phyloP scores from a whole-genome alignment of 768 basidiomycete genomes.

The Boletus reticulatus region DNA sequence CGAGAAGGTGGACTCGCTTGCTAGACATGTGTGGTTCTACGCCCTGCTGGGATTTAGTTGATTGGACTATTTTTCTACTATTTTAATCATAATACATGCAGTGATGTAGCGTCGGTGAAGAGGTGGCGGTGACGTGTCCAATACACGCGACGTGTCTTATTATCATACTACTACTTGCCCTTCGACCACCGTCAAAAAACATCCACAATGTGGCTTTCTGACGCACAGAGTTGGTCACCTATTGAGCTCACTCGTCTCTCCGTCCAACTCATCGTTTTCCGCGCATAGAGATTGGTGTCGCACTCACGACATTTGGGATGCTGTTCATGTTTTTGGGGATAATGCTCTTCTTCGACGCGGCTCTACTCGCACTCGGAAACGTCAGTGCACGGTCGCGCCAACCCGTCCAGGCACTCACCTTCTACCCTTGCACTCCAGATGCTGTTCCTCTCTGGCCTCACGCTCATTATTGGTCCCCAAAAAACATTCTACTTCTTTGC shows the following conservation, averaged over 20 bases:
- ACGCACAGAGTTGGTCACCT: constrained; percentile 43
- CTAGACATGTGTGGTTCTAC: background rate
- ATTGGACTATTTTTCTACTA: constrained; percentile 17
- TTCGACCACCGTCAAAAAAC: constrained; percentile 3
- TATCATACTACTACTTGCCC: background rate
- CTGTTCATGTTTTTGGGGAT: constrained; percentile 97
- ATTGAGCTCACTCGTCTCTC: background rate
- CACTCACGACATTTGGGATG: constrained; percentile 91
- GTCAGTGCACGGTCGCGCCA: constrained; percentile 44
- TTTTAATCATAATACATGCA: background rate
- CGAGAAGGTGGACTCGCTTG: constrained; percentile 9
- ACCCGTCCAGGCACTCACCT: background rate
- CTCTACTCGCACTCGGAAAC: constrained; percentile 94
- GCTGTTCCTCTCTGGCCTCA: constrained; percentile 91
- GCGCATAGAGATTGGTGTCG: constrained; percentile 89
- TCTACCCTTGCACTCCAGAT: constrained; percentile 50
- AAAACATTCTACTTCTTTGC: constrained; percentile 99
- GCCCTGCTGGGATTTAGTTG: background rate
- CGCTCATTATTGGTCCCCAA: constrained; percentile 93
- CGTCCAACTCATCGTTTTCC: background rate
- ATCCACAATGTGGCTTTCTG: constrained; percentile 49
- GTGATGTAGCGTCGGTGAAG: background rate
- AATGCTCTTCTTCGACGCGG: constrained; percentile 95
- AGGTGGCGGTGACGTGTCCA: constrained; percentile 27
- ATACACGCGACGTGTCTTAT: background rate